Percentiles rank a stretch among this genome's conserved stretches.
Conservation (phyloP, 805 yeast species). For the Metschnikowia vanudenii region DNA sequence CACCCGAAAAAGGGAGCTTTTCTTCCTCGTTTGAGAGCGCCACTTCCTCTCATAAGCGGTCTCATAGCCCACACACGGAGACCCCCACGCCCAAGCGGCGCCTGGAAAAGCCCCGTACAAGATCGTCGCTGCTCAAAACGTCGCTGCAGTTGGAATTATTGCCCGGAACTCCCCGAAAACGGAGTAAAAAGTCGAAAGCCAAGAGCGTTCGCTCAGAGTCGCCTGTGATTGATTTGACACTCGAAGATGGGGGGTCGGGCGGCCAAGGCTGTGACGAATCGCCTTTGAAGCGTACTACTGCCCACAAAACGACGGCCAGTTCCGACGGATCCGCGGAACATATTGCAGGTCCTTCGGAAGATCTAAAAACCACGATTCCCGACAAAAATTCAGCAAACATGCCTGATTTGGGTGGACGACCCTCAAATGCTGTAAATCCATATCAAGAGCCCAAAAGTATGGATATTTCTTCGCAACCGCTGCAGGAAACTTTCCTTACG, state of each 20-base stretch:
- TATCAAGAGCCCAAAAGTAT: no score
- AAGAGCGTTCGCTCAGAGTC: constrained; percentile 5
- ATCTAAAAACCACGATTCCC: no score
- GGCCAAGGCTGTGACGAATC: constrained; percentile 5
- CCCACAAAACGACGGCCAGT: not conserved
- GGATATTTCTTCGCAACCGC: no score
- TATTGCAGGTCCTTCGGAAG: no score
- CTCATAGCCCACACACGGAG: not conserved
- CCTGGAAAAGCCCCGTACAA: constrained; percentile 15
- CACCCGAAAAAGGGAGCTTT: constrained; percentile 3
- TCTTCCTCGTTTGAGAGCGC: constrained; percentile 1
- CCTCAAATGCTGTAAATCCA: no score
- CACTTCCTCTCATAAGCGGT: not conserved
- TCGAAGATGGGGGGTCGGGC: constrained; percentile 4
- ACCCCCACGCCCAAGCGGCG: not conserved
- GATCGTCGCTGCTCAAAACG: constrained; percentile 10
- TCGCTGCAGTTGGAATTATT: not conserved
- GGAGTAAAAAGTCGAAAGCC: constrained; percentile 5
- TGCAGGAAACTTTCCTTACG: no score
- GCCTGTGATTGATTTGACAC: constrained; percentile 20
- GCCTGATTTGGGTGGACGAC: no score
- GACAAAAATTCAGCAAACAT: no score
- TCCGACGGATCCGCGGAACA: no score
- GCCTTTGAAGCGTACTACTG: constrained; percentile 7
- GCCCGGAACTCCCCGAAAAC: constrained; percentile 8